Conservation (phyloP, 192 early-diverging fungal species). For the Tieghemiomyces parasiticus region DNA sequence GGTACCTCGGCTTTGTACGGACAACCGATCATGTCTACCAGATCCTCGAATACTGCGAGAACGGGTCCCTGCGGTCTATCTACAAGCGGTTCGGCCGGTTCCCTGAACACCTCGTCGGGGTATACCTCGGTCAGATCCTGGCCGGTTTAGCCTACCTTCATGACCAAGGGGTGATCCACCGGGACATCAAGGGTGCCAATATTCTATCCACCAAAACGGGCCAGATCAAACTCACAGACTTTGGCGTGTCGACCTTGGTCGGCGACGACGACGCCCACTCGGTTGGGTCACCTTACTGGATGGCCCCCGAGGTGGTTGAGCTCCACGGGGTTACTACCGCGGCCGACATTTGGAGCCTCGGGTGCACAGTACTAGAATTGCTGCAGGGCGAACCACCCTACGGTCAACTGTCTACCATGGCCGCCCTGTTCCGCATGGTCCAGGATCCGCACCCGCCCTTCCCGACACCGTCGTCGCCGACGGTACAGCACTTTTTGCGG, state of each 20-base stretch:
- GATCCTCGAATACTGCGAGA: constrained; percentile 71
- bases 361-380: constrained; percentile 56
- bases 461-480: constrained; percentile 40
- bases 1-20: constrained; percentile 61
- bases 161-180: constrained; percentile 36
- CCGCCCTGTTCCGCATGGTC: constrained; percentile 52
- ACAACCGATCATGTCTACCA: constrained; percentile 58
- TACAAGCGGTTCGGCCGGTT: constrained; percentile 57
- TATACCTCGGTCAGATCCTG: constrained; percentile 48
- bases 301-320: constrained; percentile 58
- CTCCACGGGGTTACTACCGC: constrained; percentile 49
- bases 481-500: constrained; percentile 57
- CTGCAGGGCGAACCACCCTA: constrained; percentile 56
- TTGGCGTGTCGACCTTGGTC: constrained; percentile 56
- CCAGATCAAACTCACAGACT: constrained; percentile 59
- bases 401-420: constrained; percentile 49
- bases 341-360: constrained; percentile 57
- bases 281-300: constrained; percentile 64
- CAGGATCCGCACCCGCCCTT: constrained; percentile 63
- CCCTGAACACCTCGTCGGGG: constrained; percentile 51
- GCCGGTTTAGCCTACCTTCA: constrained; percentile 35
- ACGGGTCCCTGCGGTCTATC: constrained; percentile 52
- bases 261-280: constrained; percentile 25
- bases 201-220: constrained; percentile 55
- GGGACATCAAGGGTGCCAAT: constrained; percentile 48